Percentiles rank a stretch among this genome's conserved stretches.
Conservation (phyloP, 805 yeast species). For the Blastobotrys mokoenaii region DNA sequence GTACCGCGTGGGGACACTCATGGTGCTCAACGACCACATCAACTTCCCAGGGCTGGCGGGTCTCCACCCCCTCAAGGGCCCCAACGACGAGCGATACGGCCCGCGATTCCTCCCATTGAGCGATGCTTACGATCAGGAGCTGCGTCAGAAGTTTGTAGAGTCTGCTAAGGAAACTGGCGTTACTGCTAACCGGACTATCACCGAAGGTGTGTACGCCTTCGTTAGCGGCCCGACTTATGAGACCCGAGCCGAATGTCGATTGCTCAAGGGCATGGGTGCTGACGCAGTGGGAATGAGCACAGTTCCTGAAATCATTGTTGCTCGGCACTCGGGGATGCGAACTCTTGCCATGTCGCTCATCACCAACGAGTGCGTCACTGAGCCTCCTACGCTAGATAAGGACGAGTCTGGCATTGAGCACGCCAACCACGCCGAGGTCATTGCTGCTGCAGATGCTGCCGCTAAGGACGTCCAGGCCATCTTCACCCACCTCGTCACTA, state of each 20-base stretch:
- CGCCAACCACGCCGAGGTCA: slow-evolving; percentile 91
- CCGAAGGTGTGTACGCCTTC: slow-evolving; percentile 81
- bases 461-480: slow-evolving; percentile 70
- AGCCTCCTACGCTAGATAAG: slow-evolving; percentile 31
- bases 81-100: slow-evolving; percentile 71
- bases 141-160: slow-evolving; percentile 53
- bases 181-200: slow-evolving; percentile 46
- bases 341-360: slow-evolving; percentile 81
- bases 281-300: slow-evolving; percentile 98
- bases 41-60: slow-evolving; percentile 91
- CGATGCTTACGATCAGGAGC: slow-evolving; percentile 76
- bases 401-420: too few species aligned
- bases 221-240: slow-evolving; percentile 95
- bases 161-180: slow-evolving; percentile 42
- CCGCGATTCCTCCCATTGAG: slow-evolving; percentile 82
- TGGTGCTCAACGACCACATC: slow-evolving; percentile 84
- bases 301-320: slow-evolving; percentile 90
- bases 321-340: slow-evolving; percentile 76
- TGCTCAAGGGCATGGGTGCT: slow-evolving; percentile 65
- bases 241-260: slow-evolving; percentile 82
- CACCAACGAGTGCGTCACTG: slow-evolving; percentile 73
- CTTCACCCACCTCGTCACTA: slow-evolving; percentile 29
- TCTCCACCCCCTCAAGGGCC: slow-evolving; percentile 77
- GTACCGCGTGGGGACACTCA: slow-evolving; percentile 76
- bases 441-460: slow-evolving; percentile 72